Base-by-base conservation (phyloP, 176 grass and related monocot species). In the Bonia amplexicaulis region DNA sequence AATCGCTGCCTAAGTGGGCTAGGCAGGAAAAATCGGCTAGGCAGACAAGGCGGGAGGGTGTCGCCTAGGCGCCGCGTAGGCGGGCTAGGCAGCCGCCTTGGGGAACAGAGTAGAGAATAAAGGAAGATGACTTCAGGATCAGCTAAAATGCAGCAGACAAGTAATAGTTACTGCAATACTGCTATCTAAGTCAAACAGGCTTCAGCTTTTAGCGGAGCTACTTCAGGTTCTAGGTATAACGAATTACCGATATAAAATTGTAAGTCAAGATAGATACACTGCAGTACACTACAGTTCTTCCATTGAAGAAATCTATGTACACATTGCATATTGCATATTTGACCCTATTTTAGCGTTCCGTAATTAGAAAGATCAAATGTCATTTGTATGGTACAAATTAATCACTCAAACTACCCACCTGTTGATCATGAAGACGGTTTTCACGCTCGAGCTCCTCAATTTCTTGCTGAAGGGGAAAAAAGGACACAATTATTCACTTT, bases 391-490 rank as follows among this genome's bases (percentile, higher is more conserved):
- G 17, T 41, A 55, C 31, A 80, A 72, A 74, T 79, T 61, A 83
- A 45, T 74, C 22, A 27, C 49, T 81, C n/a, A 29, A 73, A 73
- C 35, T 31, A 26, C 57, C 13, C 12, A 97, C 96, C 91, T 96
- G 96, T 88, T 99, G 93, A 92, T 86, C 86, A 70, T 94, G 96
- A 85, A 99, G 93, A 76, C 90, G 90, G 74, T 99, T 96, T 87
- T 99, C 93, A 82, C 62, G 90, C 77, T 99, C 96, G 9, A 99
- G 91, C 87, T 99, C 96, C 59, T 99, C 96, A 82, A 99, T 96
- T 88, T 99, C 96, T 96, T 99, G 93, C 93, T 99, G 86, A 29
- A 82, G 7, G 31, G 39, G 81, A 63, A 63, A 17, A 83, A 88
- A 74, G 22, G 55, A 14, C 52, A 82, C 8, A 57, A 85, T 54